phyloP scores from a whole-genome alignment of 2,329 filamentous ascomycete species.

The Xylariales sp. region DNA sequence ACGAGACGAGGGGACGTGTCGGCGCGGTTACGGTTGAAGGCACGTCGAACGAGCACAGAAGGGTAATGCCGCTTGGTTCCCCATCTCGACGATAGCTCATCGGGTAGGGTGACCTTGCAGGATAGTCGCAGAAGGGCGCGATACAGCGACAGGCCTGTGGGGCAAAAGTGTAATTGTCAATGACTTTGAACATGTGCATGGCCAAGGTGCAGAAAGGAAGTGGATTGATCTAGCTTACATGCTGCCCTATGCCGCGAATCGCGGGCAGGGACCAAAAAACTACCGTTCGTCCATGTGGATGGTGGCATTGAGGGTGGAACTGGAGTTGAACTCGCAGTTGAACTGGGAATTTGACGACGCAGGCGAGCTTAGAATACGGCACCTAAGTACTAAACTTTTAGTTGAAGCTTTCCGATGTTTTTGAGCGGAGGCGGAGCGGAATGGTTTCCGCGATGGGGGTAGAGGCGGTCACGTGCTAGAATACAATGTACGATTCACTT shows the following conservation, averaged over 20 bases:
- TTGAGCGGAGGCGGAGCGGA: no score
- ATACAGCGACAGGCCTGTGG: slow-evolving; percentile 64
- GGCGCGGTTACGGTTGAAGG: slow-evolving; percentile 56
- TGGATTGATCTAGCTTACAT: slow-evolving; percentile 26
- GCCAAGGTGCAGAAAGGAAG: background rate
- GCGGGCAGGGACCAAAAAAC: slow-evolving; percentile 40
- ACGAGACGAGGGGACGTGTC: slow-evolving; percentile 58
- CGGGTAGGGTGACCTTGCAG: slow-evolving; percentile 45
- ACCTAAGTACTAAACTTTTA: no score
- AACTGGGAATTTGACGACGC: no score
- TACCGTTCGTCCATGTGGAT: slow-evolving; percentile 11
- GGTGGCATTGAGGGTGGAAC: slow-evolving; percentile 5
- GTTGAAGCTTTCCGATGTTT: no score
- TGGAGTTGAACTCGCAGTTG: no score
- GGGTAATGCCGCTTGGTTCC: slow-evolving; percentile 38
- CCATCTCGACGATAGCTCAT: slow-evolving; percentile 32
- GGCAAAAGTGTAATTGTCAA: no score
- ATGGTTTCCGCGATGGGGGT: no score
- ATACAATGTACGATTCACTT: no score
- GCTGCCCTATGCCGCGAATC: slow-evolving; percentile 50
- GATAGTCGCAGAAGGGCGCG: slow-evolving; percentile 62
- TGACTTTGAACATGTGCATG: no score
- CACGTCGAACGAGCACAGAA: slow-evolving; percentile 52
- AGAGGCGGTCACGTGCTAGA: no score
- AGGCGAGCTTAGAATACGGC: no score